These are phyloP conservation scores for Trametes sp. DNA, from an alignment of 1,284 basidiomycete species.

Conservation along the genomic window DNA sequence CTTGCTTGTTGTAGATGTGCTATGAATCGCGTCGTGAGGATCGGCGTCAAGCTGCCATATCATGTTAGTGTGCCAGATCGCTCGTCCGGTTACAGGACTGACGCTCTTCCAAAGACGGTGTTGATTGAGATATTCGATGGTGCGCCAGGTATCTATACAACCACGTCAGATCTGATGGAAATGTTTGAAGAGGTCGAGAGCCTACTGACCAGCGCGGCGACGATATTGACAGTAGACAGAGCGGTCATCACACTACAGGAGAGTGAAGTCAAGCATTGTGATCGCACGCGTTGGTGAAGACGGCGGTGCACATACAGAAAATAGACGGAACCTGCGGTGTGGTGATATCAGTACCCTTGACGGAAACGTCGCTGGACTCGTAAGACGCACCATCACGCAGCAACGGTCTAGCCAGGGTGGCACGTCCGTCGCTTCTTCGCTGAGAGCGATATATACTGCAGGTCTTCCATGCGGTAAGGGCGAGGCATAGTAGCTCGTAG, in stretches of 20 bases:
- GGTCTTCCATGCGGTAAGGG: constrained; percentile 1
- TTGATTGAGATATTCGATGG: not conserved
- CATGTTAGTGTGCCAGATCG: no score
- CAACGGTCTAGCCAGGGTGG: not conserved
- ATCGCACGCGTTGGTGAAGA: not conserved
- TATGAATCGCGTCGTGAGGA: not conserved
- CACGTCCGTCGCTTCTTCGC: not conserved
- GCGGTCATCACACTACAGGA: not conserved
- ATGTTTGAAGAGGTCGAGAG: no score
- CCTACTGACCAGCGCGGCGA: not conserved
- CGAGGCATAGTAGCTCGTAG: constrained; percentile 1
- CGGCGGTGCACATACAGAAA: not conserved
- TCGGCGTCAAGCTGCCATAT: not conserved
- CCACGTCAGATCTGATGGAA: not conserved
- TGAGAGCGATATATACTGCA: not conserved
- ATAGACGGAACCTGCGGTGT: not conserved
- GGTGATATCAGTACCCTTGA: not conserved
- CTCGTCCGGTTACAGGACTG: no score
- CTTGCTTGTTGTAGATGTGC: not conserved
- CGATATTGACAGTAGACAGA: not conserved
- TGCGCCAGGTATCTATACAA: not conserved
- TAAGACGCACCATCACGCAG: not conserved
- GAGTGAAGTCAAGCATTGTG: not conserved
- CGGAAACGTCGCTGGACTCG: no score
- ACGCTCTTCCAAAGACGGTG: not conserved